phyloP scores from a whole-genome alignment of 2,329 filamentous ascomycete species.

The Verticillium nonalfalfae region DNA sequence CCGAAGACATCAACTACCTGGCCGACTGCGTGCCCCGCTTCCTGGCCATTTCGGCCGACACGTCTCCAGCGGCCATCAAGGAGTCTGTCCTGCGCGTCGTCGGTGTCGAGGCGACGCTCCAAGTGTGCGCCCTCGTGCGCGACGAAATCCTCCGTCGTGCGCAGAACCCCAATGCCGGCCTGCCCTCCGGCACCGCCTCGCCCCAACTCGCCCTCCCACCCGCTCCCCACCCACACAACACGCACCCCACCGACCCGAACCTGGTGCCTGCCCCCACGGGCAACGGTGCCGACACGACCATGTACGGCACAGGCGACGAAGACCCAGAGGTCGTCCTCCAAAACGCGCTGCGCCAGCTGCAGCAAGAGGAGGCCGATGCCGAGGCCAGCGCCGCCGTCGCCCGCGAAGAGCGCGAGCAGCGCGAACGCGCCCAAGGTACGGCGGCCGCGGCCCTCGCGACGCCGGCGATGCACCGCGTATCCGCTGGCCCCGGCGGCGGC shows the following conservation, averaged over 20 bases:
- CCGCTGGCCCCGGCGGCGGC: constrained; percentile 10
- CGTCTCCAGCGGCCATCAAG: constrained; percentile 52
- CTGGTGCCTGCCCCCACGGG: constrained; percentile 20
- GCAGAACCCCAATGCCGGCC: background rate
- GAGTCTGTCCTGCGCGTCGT: constrained; percentile 50
- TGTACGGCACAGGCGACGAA: constrained; percentile 39
- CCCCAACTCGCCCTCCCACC: background rate
- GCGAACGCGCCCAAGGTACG: constrained; percentile 21
- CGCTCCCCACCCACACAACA: constrained; percentile 6
- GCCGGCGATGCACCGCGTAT: constrained; percentile 12
- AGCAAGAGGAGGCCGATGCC: constrained; percentile 52
- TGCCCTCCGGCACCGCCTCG: background rate
- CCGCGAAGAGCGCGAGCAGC: constrained; percentile 45
- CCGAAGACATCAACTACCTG: constrained; percentile 53
- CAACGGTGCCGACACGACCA: constrained; percentile 47
- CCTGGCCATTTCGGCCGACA: constrained; percentile 51
- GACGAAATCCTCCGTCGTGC: constrained; percentile 46
- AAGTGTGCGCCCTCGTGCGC: constrained; percentile 49
- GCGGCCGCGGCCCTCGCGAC: constrained; percentile 18
- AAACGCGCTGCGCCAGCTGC: constrained; percentile 51
- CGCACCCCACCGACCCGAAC: constrained; percentile 10
- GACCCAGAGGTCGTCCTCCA: constrained; percentile 53
- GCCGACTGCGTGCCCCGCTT: constrained; percentile 54
- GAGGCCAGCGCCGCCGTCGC: constrained; percentile 50
- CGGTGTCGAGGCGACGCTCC: constrained; percentile 47